Evolutionary conservation across 2,329 filamentous ascomycete species (phyloP), one percentile per base, ranked within the genome.

Genomic region (Cladophialophora psammophila): DNA sequence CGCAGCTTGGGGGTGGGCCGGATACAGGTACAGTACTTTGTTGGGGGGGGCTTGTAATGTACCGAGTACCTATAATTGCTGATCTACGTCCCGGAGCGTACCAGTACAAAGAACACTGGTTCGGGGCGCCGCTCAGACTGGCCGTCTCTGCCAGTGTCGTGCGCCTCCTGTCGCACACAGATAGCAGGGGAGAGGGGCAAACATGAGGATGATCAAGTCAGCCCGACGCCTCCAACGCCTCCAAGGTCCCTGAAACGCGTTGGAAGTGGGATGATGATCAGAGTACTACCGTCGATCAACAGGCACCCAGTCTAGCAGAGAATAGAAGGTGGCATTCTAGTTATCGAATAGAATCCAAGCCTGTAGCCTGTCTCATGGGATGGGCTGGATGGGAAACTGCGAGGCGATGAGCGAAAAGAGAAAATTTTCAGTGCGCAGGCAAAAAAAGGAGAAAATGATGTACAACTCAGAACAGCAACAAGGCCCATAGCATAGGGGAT

Each of bases 311-410:
- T 38, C 59, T 61, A 61, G 36, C 59, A 42, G 59, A 61, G 59
- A 54, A 61, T 18, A 61, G 59, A 61, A 61, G 59, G 59, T 61
- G 59, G 52, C 59, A 61, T 54, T 54, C 18, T 15, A 42, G 59
- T 6, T 18, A 42, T 38, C 45, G 31, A 61, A 52, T 52, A 53
- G 48, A 53, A 38, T 40, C 18, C 45, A 42, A n/a, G 40, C 40
- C 31, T 35, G 35, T 7, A 35, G 18, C 18, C 5, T 34, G 35
- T 15, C 12, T 60, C 8, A 50, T 38, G 31, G 31, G 26, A 38
- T 45, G 31, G 31, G 15, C 26, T 26, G 26, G 26, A 26, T 26
- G 26, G 26, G 7, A 45, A 45, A 20, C 36, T 20, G 40, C 12
- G 40, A 42, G 40, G 40, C 40, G 40, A 42, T 2, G 40, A n/a